Evolutionary conservation across 1,139 yeast species (phyloP).

Genomic region (Protomyces arabidopsidicola): DNA sequence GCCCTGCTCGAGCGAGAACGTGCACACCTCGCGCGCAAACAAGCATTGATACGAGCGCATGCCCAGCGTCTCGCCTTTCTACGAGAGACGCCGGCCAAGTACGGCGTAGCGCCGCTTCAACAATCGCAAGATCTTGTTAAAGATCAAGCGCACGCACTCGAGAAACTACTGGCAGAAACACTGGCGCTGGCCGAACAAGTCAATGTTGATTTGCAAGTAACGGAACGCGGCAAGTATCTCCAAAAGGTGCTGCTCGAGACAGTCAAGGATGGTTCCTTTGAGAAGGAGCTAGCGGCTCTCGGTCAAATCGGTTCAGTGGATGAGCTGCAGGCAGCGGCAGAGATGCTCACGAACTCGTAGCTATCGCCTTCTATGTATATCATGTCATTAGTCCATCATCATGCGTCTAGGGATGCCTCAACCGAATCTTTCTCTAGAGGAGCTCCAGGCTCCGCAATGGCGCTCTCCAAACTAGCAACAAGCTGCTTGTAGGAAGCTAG

Average conservation of each 20-base stretch:
- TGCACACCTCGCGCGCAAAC: background rate
- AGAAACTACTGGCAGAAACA: slow-evolving; percentile 12
- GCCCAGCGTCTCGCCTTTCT: slow-evolving; percentile 22
- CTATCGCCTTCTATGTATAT: too few species aligned
- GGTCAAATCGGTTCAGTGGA: slow-evolving; percentile 11
- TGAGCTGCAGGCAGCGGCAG: slow-evolving; percentile 10
- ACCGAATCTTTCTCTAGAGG: background rate
- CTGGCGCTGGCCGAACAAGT: background rate
- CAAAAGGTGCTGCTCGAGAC: slow-evolving; percentile 17
- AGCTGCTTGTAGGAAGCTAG: slow-evolving; percentile 17
- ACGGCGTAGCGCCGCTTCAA: slow-evolving; percentile 26
- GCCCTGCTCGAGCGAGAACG: slow-evolving; percentile 11
- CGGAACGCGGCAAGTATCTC: slow-evolving; percentile 18
- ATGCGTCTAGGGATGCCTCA: background rate
- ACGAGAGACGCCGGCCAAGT: slow-evolving; percentile 10
- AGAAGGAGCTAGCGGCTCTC: slow-evolving; percentile 1
- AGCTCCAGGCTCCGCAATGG: background rate
- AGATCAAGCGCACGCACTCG: slow-evolving; percentile 26
- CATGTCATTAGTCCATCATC: too few species aligned
- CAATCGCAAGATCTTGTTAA: slow-evolving; percentile 27
- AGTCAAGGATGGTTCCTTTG: slow-evolving; percentile 22
- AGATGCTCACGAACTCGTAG: background rate
- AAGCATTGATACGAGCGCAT: slow-evolving; percentile 10
- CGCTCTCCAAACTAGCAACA: background rate
- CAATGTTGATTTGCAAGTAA: slow-evolving; percentile 5